These are phyloP conservation scores for Mrakia gelida DNA, from an alignment of 768 basidiomycete species.

Conservation along the genomic window DNA sequence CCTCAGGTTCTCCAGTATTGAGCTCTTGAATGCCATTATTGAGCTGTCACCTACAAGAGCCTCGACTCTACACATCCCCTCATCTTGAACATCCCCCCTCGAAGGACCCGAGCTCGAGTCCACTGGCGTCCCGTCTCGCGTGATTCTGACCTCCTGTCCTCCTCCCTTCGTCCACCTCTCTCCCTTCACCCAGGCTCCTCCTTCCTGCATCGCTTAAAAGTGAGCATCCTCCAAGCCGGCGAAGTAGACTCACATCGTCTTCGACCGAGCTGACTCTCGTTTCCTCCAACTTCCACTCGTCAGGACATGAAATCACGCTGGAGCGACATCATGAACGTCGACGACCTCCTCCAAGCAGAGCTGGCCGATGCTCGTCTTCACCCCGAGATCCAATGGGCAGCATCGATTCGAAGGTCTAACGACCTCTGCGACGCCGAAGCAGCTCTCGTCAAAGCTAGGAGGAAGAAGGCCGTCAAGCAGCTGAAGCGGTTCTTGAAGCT, in stretches of 20 bases:
- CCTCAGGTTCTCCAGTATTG: too few species aligned
- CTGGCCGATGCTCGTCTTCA: slow-evolving; percentile 27
- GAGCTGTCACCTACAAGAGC: too few species aligned
- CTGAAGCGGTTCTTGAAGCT: slow-evolving; percentile 25
- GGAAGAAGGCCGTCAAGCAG: slow-evolving; percentile 26
- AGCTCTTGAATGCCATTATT: too few species aligned
- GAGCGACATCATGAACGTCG: slow-evolving; percentile 29
- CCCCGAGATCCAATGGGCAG: slow-evolving; percentile 29
- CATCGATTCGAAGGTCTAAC: slow-evolving; percentile 17
- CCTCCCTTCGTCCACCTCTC: background rate
- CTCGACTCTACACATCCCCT: too few species aligned
- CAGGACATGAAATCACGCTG: slow-evolving; percentile 27
- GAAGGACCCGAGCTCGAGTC: background rate
- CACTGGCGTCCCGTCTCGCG: background rate
- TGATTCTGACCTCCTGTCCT: background rate
- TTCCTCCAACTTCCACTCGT: too few species aligned
- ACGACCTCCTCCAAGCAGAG: slow-evolving; percentile 27
- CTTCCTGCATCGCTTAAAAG: slow-evolving; percentile 16
- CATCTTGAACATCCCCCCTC: background rate
- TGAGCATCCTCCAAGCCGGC: too few species aligned
- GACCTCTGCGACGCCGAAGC: slow-evolving; percentile 30
- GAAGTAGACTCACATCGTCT: too few species aligned
- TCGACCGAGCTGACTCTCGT: too few species aligned
- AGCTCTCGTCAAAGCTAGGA: slow-evolving; percentile 20
- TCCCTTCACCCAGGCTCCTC: slow-evolving; percentile 13